Conservation (phyloP, 2,329 filamentous ascomycete genomes). For the Cryphonectria nitschkei region DNA sequence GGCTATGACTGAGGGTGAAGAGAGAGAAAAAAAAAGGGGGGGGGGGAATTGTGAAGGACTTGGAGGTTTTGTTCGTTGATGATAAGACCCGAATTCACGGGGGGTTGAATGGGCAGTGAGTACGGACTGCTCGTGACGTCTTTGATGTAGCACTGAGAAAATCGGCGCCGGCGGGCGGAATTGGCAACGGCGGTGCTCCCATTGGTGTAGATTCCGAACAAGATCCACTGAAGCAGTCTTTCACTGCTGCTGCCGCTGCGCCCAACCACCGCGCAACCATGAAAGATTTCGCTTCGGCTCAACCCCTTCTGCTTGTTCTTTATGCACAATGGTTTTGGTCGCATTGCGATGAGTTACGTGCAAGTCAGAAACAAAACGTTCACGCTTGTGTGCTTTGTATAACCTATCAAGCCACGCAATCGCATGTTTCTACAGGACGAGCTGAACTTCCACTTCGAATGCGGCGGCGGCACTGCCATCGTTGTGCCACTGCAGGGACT, state of each 20-base stretch:
- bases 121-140: conserved; percentile 5
- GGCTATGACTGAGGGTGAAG: conserved; percentile 13
- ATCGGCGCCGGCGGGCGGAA: conserved; percentile 10
- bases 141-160: conserved; percentile 5
- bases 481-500: not conserved
- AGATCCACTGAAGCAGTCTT: not conserved
- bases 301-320: not conserved
- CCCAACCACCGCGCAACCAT: not conserved
- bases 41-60: not conserved
- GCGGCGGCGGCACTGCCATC: not conserved
- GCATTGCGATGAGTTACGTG: not conserved
- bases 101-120: not conserved
- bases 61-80: not conserved
- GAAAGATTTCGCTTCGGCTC: not conserved
- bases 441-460: not conserved
- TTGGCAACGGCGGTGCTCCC: conserved; percentile 4
- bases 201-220: not conserved
- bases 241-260: not conserved
- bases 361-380: too few relatives aligned
- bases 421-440: not conserved
- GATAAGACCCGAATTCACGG: not conserved
- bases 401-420: not conserved
- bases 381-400: not conserved
- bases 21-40: too few relatives aligned
- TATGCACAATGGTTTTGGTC: not conserved